Evolutionary conservation across 768 basidiomycete species (phyloP), one percentile per base, ranked within the genome.

Genomic region (Calocera cornea): DNA sequence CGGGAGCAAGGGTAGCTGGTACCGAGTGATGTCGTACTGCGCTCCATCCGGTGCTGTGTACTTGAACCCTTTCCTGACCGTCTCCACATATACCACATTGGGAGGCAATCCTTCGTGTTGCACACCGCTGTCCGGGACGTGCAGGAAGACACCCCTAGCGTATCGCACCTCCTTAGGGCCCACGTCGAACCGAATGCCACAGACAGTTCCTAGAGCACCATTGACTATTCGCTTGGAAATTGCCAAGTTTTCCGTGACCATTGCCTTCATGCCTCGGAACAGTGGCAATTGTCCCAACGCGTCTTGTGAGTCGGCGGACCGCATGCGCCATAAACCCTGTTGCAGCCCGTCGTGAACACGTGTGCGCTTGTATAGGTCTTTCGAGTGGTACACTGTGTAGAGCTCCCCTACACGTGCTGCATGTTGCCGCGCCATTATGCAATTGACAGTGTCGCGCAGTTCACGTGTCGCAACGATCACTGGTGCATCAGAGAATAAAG

Each of bases 241-340:
- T 16, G 66, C 66, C 8, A 67, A 2, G 50, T 67, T 67, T 63
- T 67, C 66, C 16, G 66, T 67, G 19, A 67, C 7, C 49, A 67
- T 67, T 2, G 44, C 49, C 38, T 31, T 49, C 66, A 67, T 67
- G 27, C 66, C 66, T 5, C 19, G 14, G 22, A 67, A 67, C n/a
- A 67, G 14, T 34, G 47, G 41, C 12, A 63, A 5, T 31, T 2
- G 19, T 11, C 41, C 41, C 10, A 50, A 29, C 24, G 24, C 36
- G 24, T 66, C 65, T 2, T 34, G 11, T n/a, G 47, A 14, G 2
- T 7, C 3, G 19, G 11, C 5, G 8, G 31, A 29, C 10, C 14
- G 14, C 5, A 60, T 3, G 11, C 7, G 11, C 54, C 54, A 60
- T 2, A 60, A 5, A 5, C 7, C 14, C 2, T 31, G 24, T 31